Evolutionary conservation across 805 yeast species (phyloP), one percentile per base, ranked within the genome.

Genomic region (Vanderwaltozyma verrucispora): DNA sequence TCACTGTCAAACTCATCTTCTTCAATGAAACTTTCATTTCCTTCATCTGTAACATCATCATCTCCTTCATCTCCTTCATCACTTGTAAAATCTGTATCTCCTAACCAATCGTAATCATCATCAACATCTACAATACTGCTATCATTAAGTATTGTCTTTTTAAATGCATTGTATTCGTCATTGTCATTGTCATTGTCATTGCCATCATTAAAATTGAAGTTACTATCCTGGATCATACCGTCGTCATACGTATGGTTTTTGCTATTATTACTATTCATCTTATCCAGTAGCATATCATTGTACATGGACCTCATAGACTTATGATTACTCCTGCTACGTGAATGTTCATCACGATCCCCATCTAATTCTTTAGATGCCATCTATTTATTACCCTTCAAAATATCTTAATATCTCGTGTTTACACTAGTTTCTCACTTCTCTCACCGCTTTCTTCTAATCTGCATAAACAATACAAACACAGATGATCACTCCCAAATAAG

Each of bases 11-110:
- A 43, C n/a, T 47, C 43, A 15, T 38, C 42, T 11, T 46, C 46
- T 23, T 37, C 38, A 9, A 48, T 41, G 32, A 50, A 50, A 30
- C 53, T 47, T 24, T 39, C 46, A 35, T 50, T 49, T 8, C 51
- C 39, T 15, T 52, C 39, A 23, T 24, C 32, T 5, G 7, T 26
- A 24, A n/a, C 16, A 11, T 21, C 37, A 13, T 45, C 49, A 33
- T 46, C 48, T 7, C 42, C 38, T 46, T 44, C 18, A 43, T 43
- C 28, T 35, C 45, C 13, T 43, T 43, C 15, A 35, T 44, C 15
- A 34, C 40, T 14, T 37, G 36, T 15, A n/a, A 26, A 25, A n/a
- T 33, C 38, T 20, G 39, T 33, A 30, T 24, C 32, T 12, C 33
- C 32, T 6, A 31, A 14, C 35, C 33, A 34, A 5, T 39, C 44